Conservation (phyloP, 306 rosid species). For the Cicer pinnatifidum region DNA sequence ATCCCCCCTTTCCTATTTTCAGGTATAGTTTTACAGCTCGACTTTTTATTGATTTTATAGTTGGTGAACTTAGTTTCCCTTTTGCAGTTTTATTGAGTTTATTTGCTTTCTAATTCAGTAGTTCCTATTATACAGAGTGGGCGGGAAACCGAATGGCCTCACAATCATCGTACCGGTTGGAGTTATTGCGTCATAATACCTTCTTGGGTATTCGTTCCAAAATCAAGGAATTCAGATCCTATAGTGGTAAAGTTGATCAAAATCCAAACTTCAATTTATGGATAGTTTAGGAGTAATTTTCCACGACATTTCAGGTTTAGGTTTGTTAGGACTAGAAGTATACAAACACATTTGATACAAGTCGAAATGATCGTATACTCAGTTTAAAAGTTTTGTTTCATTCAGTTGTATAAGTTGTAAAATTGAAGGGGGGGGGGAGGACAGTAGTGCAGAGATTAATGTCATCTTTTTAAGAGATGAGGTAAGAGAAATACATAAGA, state of each 20-base stretch:
- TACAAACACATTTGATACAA: slow-evolving; percentile 3
- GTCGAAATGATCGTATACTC: slow-evolving; percentile 32
- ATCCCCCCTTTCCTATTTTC: slow-evolving; percentile 28
- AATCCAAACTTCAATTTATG: slow-evolving; percentile 50
- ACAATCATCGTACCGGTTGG: slow-evolving; percentile 82
- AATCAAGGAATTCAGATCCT: slow-evolving; percentile 83
- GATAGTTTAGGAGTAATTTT: slow-evolving; percentile 51
- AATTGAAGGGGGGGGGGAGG: not conserved
- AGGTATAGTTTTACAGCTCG: slow-evolving; percentile 6
- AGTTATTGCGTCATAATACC: slow-evolving; percentile 81
- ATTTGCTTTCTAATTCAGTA: slow-evolving; percentile 30
- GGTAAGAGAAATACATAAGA: slow-evolving; percentile 1
- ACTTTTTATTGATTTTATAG: slow-evolving; percentile 15
- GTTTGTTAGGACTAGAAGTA: slow-evolving; percentile 23
- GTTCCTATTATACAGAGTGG: slow-evolving; percentile 70
- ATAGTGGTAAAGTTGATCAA: slow-evolving; percentile 74
- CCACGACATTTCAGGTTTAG: slow-evolving; percentile 42
- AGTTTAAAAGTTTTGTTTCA: slow-evolving; percentile 10
- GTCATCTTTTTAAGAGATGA: slow-evolving; percentile 6
- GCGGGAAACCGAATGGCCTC: slow-evolving; percentile 86
- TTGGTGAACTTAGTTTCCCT: slow-evolving; percentile 23
- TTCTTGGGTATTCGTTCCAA: slow-evolving; percentile 81
- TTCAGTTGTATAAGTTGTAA: slow-evolving; percentile 30
- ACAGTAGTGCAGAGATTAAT: not conserved
- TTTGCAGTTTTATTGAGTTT: not conserved